Evolutionary conservation across 768 basidiomycete genomes (phyloP), one percentile per base, ranked within the genome.

Genomic region (Boletus rufocinnamomeus): DNA sequence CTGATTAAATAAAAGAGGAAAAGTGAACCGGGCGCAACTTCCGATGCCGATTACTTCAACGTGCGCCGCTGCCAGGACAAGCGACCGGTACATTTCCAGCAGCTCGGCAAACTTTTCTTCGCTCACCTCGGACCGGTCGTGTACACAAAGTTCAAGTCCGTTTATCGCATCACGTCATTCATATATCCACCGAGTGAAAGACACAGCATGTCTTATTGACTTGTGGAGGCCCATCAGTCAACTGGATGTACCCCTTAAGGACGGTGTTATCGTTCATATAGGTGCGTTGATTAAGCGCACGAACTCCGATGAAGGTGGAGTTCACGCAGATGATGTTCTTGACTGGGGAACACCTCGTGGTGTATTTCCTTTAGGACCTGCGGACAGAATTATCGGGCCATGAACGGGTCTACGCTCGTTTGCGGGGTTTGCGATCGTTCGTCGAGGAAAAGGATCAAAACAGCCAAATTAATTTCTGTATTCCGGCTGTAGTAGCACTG

Each of bases 161-260:
- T 68, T 37, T 44, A 40, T 38, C 43, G n/a, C 56, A 71, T 70
- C 63, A 71, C 70, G 68, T 72, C 68, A 70, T 71, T 62, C 59
- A 63, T 60, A 63, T 62, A 58, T 16, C 63, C 54, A 56, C 64
- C 50, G 52, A 52, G 54, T 47, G 57, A 52, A 56, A 56, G 19
- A 44, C 60, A 63, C 63, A 62, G 63, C 61, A 63, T 23, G 40
- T 48, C 40, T 21, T 14, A 57, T 65, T 59, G 59, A 56, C 57
- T 60, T 57, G 37, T 48, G 48, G 49, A 13, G 13, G 7, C 4
- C 1, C 50, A 59, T 63, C 38, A 28, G 60, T 63, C 61, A 65
- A 58, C 66, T 60, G 65, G 50, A 56, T 55, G 43, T 50, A 58
- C 62, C 57, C 55, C 61, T 61, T 66, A 65, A 62, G 35, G 61